Conservation (phyloP, 2,329 filamentous ascomycete genomes). For the Pyrenophora graminea region DNA sequence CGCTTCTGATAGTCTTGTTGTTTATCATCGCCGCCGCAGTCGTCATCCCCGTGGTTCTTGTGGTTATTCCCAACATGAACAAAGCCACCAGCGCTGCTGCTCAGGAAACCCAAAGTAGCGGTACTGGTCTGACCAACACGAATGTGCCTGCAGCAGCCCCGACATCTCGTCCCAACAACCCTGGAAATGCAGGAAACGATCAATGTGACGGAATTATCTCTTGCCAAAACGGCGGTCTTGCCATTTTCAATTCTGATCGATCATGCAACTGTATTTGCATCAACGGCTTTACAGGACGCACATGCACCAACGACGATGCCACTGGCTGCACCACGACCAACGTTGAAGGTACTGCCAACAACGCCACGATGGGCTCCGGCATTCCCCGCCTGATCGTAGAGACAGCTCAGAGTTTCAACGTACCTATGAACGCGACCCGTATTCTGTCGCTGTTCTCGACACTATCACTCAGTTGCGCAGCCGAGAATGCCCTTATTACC, state of each 20-base stretch:
- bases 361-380: conserved; percentile 77
- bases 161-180: conserved; percentile 13
- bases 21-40: conserved; percentile 79
- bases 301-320: conserved; percentile 58
- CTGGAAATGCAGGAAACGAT: conserved; percentile 13
- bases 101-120: conserved; percentile 22
- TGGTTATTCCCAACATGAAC: conserved; percentile 60
- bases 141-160: conserved; percentile 24
- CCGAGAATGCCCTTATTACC: conserved; percentile 85
- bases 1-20: conserved; percentile 67
- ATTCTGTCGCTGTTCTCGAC: conserved; percentile 78
- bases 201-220: conserved; percentile 64
- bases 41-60: conserved; percentile 72
- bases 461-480: conserved; percentile 75
- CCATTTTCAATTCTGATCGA: conserved; percentile 64
- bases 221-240: conserved; percentile 82
- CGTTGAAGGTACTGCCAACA: conserved; percentile 47
- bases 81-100: conserved; percentile 27
- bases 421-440: conserved; percentile 71
- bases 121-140: conserved; percentile 27
- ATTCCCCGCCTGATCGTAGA: conserved; percentile 74
- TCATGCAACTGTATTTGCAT: conserved; percentile 85
- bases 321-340: conserved; percentile 60
- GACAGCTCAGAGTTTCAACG: conserved; percentile 70
- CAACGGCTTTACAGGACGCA: conserved; percentile 77